phyloP scores from a whole-genome alignment of 192 early-diverging fungal genomes.

The Thamnidium elegans region DNA sequence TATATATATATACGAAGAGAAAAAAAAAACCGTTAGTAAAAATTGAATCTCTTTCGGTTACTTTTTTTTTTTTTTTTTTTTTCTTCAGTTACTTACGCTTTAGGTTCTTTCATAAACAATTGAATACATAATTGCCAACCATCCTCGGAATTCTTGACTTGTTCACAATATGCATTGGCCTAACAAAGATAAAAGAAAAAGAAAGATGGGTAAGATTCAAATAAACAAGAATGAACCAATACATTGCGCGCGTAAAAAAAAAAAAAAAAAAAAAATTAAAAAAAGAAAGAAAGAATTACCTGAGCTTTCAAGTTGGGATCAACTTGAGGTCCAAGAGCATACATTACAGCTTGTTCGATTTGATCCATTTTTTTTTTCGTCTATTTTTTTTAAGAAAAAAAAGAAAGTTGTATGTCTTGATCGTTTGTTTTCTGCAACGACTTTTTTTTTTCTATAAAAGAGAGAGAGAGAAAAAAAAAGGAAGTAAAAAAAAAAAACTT shows the following conservation, averaged over 20 bases:
- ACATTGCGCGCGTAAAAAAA: conserved; percentile 9
- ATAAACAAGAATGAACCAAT: too few relatives aligned
- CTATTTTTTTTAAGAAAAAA: not conserved
- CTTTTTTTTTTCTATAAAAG: too few relatives aligned
- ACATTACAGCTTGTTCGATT: conserved; percentile 77
- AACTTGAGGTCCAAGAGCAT: conserved; percentile 70
- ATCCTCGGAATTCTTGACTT: conserved; percentile 69
- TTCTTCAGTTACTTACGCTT: conserved; percentile 45
- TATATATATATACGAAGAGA: too few relatives aligned
- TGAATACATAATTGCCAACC: conserved; percentile 86
- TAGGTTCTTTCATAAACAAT: conserved; percentile 74
- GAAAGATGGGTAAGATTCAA: too few relatives aligned
- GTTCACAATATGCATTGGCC: conserved; percentile 82
- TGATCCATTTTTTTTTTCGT: conserved; percentile 57
- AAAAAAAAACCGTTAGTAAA: too few relatives aligned
- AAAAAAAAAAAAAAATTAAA: conserved; percentile 2
- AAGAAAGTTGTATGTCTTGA: not conserved
- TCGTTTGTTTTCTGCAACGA: too few relatives aligned
- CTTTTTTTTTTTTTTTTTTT: too few relatives aligned
- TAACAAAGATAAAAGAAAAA: conserved; percentile 29
- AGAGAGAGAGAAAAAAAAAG: too few relatives aligned
- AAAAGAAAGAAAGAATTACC: conserved; percentile 39
- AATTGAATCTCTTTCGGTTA: too few relatives aligned
- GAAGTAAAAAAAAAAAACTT: too few relatives aligned
- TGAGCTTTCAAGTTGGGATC: conserved; percentile 68